A percentile compares a stretch with the other conserved stretches of the same genome.
Conservation (phyloP, 768 basidiomycete genomes). For the Boletus sp. region DNA sequence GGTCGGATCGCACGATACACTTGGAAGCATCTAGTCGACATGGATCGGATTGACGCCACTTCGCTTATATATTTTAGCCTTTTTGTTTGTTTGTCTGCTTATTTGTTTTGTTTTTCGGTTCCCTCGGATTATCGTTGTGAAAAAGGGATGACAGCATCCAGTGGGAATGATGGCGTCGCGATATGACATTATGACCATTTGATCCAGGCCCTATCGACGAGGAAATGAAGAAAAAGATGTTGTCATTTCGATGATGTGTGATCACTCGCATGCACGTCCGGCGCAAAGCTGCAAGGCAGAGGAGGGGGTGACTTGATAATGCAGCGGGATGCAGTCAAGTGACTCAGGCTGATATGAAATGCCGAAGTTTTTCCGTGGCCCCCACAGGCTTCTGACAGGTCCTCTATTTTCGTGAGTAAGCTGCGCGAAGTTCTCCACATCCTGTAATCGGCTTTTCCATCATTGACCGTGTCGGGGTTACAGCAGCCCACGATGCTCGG, state of each 20-base stretch:
- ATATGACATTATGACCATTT: constrained; percentile 13
- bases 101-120: neutral
- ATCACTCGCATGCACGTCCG: too few species aligned
- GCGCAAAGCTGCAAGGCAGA: too few species aligned
- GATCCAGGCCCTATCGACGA: too few species aligned
- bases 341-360: neutral
- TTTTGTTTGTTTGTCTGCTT: neutral
- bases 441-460: neutral
- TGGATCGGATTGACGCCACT: constrained; percentile 11
- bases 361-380: neutral
- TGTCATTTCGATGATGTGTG: too few species aligned
- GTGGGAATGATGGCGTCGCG: neutral
- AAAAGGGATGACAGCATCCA: neutral
- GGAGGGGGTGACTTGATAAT: too few species aligned
- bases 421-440: neutral
- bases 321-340: neutral
- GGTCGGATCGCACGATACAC: constrained; percentile 29
- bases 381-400: neutral
- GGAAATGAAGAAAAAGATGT: too few species aligned
- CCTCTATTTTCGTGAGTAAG: constrained; percentile 10
- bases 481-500: neutral
- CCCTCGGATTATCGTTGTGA: constrained; percentile 6
- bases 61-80: constrained; percentile 1
- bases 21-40: constrained; percentile 14
- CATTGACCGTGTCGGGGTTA: neutral